Evolutionary conservation across 768 basidiomycete species (phyloP), one percentile per base, ranked within the genome.

Genomic region (Podaxis sp.): DNA sequence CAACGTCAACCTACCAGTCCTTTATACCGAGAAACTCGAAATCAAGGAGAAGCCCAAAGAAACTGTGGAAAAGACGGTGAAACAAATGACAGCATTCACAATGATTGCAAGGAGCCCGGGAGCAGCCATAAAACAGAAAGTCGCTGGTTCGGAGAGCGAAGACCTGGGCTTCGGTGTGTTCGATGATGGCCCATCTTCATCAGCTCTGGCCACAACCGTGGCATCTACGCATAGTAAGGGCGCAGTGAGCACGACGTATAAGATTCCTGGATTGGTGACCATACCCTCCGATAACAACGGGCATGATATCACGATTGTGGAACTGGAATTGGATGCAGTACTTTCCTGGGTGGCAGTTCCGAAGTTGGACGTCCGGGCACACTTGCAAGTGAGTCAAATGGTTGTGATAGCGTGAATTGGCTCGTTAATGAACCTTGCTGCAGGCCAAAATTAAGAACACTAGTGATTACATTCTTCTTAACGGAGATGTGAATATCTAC

Each of bases 401-500:
- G 41, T 15, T 47, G 53, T 3, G 64, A 50, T 54, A 4, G 12
- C 27, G 27, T 22, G 13, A 27, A 19, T 6, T 15, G 29, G 22
- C 51, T 4, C 27, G 27, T 7, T 43, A 7, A 17, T 4, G 15
- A 5, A n/a, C 4, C 33, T 11, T 40, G 63, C 19, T 25, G 4
- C 49, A 79, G 78, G 76, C 77, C 0, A 73, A 72, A 36, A 74
- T 80, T 7, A 72, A 69, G 56, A 80, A 80, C 61, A 69, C 71
- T 1, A 79, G 77, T 0, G 74, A 79, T 40, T 79, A 75, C 53
- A 72, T 76, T 0, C 66, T 80, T 7, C 65, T 79, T 13, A 64
- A 60, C 2, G 79, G 79, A 0, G 65, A 57, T 0, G 76, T 75
- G 0, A 78, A 72, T 55, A 70, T 80, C 29, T 79, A 77, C 59